Conservation (phyloP, 163 green algal genomes). For the Chlorella variabilis region DNA sequence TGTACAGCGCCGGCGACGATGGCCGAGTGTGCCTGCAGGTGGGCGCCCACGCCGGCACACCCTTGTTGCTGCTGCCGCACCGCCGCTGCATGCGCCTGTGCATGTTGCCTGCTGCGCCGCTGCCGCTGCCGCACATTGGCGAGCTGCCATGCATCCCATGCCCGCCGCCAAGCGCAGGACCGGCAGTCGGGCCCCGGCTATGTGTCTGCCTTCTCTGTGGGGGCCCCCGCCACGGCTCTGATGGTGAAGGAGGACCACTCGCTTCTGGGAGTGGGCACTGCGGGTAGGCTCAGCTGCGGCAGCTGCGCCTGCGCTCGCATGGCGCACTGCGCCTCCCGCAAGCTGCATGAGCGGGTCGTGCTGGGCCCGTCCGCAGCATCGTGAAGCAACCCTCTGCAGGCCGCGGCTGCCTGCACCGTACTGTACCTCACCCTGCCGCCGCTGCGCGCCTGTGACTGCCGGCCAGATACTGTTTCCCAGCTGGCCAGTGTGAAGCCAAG, state of each 20-base stretch:
- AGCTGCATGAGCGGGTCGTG: too few species aligned
- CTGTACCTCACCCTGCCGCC: too few species aligned
- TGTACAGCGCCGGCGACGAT: constrained; percentile 26
- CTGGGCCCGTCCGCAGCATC: too few species aligned
- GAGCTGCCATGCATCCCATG: background rate
- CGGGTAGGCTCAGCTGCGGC: constrained; percentile 9
- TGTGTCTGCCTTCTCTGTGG: background rate
- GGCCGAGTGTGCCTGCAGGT: constrained; percentile 26
- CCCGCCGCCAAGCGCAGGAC: constrained; percentile 15
- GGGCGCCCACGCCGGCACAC: background rate
- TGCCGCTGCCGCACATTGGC: background rate
- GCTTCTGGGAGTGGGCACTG: constrained; percentile 21
- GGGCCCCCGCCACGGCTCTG: constrained; percentile 7
- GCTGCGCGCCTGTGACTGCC: too few species aligned
- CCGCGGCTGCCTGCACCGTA: too few species aligned
- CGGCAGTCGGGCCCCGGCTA: background rate
- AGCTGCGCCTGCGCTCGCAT: too few species aligned
- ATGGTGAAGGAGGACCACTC: constrained; percentile 37
- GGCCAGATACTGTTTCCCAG: too few species aligned
- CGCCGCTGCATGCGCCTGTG: background rate
- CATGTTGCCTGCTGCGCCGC: background rate
- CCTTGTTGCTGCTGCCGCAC: background rate
- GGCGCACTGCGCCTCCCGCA: too few species aligned
- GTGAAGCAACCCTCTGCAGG: too few species aligned
- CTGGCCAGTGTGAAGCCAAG: too few species aligned